Base-by-base conservation (phyloP, 306 rosid genomes). In the Leucaena leucocephala region DNA sequence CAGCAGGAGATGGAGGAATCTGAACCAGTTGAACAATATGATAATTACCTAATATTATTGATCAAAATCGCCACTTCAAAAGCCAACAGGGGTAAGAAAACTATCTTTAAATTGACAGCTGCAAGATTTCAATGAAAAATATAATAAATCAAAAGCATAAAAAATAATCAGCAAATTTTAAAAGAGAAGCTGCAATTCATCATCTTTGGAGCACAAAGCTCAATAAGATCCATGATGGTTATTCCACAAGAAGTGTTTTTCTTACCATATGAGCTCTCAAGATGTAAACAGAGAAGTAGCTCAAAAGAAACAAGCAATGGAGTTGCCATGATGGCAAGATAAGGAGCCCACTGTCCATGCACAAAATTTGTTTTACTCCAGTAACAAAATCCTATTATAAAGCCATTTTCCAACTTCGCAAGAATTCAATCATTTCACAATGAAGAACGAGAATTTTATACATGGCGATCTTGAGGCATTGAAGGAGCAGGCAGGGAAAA, bases 401-500 rank as follows among this genome's bases (percentile, higher is more conserved):
- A 49, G 68, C 22, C 45, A 46, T 52, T 79, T 79, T 74, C 44
- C 69, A 21, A 14, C 98, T 68, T 67, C 43, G 63, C 43, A 52
- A 14, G 61, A 78, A 54, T 12, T 52, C 55, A 4, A n/a, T 22
- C 6, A 68, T 13, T 58, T 6, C 35, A 16, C 39, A 58, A 72
- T 63, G 78, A 54, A 67, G 38, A 7, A 54, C 9, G 7, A 62
- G 69, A 76, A 63, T 84, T 52, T 71, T 91, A 76, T 89, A 94
- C 97, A 80, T 85, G 85, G 68, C 95, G 93, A 82, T 80, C 97
- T 80, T 91, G 87, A 85, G 98, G 97, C 80, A 82, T 70, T 2
- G 90, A 61, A 59, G 98, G 97, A 86, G 98, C 95, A 14, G 98
- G 97, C 86, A 94, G 68, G 49, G 98, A 92, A 83, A 94, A 92